Conservation (phyloP, 352 stramenopile genomes). For the Elongisporangium undulatum region DNA sequence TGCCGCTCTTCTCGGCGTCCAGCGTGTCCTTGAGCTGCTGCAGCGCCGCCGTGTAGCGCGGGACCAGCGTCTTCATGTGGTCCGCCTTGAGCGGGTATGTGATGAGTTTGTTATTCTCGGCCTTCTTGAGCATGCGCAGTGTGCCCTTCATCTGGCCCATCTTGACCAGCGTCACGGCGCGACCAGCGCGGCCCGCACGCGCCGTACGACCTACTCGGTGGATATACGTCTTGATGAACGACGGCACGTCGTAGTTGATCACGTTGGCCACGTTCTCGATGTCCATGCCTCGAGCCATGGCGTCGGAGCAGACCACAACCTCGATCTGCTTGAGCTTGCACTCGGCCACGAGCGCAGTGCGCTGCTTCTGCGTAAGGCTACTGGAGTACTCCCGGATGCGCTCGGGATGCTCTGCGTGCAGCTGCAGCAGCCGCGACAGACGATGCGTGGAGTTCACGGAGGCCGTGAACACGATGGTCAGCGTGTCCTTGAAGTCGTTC, state of each 20-base stretch:
- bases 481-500: conserved; percentile 57
- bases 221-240: conserved; percentile 91
- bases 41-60: conserved; percentile 63
- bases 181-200: conserved; percentile 70
- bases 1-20: conserved; percentile 69
- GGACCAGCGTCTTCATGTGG: conserved; percentile 80
- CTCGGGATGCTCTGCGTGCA: conserved; percentile 57
- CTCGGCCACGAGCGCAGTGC: conserved; percentile 67
- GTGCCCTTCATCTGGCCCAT: conserved; percentile 78
- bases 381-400: conserved; percentile 80
- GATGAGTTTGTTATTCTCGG: conserved; percentile 69
- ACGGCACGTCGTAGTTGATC: conserved; percentile 94
- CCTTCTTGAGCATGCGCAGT: conserved; percentile 82
- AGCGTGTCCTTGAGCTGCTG: conserved; percentile 76
- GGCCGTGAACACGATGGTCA: conserved; percentile 95
- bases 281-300: conserved; percentile 93
- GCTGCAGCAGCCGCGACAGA: conserved; percentile 92
- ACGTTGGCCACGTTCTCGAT: conserved; percentile 90
- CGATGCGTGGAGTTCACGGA: conserved; percentile 96
- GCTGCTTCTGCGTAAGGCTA: conserved; percentile 76
- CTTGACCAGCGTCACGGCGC: conserved; percentile 78
- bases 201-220: conserved; percentile 82
- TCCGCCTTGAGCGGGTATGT: conserved; percentile 55
- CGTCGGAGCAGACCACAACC: conserved; percentile 90
- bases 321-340: conserved; percentile 63